Conservation (phyloP, 441 rosid species). For the Breynia disticha region DNA sequence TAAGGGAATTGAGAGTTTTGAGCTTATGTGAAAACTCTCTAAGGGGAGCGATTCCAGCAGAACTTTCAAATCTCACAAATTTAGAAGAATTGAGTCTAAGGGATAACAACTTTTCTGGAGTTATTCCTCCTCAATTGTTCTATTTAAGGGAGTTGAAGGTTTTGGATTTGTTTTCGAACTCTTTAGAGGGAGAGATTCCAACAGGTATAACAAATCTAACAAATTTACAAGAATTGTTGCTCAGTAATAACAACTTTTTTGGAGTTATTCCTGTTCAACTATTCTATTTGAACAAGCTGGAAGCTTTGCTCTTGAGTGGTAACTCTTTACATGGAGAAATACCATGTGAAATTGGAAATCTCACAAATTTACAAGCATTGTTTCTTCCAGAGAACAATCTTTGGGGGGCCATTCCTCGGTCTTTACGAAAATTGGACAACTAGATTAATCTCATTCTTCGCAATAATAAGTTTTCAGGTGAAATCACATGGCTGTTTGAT, state of each 20-base stretch:
- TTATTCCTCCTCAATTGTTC: neutral
- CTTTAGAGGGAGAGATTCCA: constrained; percentile 22
- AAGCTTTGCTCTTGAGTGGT: neutral
- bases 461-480: no score
- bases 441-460: neutral
- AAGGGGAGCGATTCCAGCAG: no score
- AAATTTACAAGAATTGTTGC: constrained; percentile 8
- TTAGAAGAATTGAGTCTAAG: neutral
- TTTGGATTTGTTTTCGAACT: constrained; percentile 16
- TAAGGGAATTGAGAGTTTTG: no score
- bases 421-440: neutral
- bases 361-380: neutral
- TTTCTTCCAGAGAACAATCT: neutral
- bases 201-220: constrained; percentile 20
- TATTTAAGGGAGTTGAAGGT: constrained; percentile 14
- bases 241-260: constrained; percentile 15
- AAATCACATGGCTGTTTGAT: no score
- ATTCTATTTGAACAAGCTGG: neutral
- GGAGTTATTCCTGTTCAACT: constrained; percentile 18
- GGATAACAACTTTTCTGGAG: neutral
- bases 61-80: neutral
- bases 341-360: neutral
- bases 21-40: neutral
- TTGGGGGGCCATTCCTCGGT: neutral
- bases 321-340: neutral